phyloP scores from a whole-genome alignment of 75 land plant genomes.

The Sequoia sempervirens region DNA sequence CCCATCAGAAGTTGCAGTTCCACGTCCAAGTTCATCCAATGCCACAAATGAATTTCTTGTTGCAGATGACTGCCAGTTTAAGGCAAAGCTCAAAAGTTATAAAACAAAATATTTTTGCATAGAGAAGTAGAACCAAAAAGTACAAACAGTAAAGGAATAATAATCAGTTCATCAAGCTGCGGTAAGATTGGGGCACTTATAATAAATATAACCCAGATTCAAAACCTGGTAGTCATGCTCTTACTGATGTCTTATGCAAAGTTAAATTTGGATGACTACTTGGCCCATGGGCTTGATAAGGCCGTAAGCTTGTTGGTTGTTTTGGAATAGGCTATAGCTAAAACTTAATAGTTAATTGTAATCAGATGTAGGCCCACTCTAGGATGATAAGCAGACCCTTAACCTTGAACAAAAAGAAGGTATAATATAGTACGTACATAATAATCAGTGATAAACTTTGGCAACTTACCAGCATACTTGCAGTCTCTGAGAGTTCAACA shows the following conservation, averaged over 20 bases:
- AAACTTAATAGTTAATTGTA: too few relatives aligned
- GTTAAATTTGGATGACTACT: neutral
- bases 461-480: constrained; percentile 77
- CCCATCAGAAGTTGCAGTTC: constrained; percentile 98
- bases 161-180: neutral
- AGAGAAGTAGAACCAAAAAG: neutral
- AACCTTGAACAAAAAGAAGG: neutral
- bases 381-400: neutral
- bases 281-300: neutral
- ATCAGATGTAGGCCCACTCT: neutral
- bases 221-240: neutral
- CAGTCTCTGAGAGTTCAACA: constrained; percentile 88
- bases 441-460: neutral
- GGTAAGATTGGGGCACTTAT: neutral
- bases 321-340: neutral
- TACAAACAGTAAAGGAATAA: neutral
- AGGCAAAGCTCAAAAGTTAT: neutral
- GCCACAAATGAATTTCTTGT: constrained; percentile 79
- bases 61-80: constrained; percentile 64
- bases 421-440: neutral
- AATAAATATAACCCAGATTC: neutral
- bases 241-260: neutral
- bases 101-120: neutral
- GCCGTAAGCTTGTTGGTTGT: neutral
- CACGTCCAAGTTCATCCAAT: constrained; percentile 96